Evolutionary conservation across 495 filamentous ascomycete genomes (phyloP), one percentile per base, ranked within the genome.

Genomic region (Terfezia boudieri): DNA sequence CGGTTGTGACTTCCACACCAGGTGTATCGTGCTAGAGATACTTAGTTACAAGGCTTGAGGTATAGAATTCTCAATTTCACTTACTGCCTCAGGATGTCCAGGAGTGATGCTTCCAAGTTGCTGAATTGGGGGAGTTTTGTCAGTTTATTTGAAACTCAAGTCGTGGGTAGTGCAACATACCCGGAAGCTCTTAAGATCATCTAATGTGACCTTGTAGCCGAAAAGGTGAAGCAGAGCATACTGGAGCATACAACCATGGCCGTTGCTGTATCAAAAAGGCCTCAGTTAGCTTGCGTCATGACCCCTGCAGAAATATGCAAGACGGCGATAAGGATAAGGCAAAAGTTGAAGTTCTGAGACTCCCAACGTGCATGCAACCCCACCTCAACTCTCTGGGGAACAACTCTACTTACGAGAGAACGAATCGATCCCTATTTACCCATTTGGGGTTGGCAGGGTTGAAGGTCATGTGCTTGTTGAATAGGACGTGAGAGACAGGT

Each of bases 401-500:
- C 23, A 51, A 20, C 20, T 26, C 22, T 26, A 84, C 89, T 76
- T 76, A 95, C 90, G 90, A 99, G 68, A 99, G 85, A 49, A 99
- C 85, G 68, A 99, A 99, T 71, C 90, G 79, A 75, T 99, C 90
- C 56, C 90, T 81, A 76, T 96, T 96, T 61, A 83, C 65, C 88
- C 87, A 99, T 57, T 88, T 75, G 54, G 92, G 86, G 76, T 93
- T 95, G 79, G 94, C 87, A 58, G 90, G 90, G 81, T 99, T 99
- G 77, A 95, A 99, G 65, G 70, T 90, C 90, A 99, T 87, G 77
- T 94, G 87, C 70, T 85, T 89, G 77, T 93, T 93, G 74, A 86
- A 99, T 61, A 99, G 82, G 65, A 99, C 83, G 77, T 99, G 90
- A 69, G 90, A 79, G 64, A 88, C 79, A 50, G 92, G 90, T 64